Percentiles rank a stretch among this genome's conserved stretches.
Evolutionary conservation across 108 stramenopile genomes (phyloP).

Genomic region (Chaetoceros tenuissimus): DNA sequence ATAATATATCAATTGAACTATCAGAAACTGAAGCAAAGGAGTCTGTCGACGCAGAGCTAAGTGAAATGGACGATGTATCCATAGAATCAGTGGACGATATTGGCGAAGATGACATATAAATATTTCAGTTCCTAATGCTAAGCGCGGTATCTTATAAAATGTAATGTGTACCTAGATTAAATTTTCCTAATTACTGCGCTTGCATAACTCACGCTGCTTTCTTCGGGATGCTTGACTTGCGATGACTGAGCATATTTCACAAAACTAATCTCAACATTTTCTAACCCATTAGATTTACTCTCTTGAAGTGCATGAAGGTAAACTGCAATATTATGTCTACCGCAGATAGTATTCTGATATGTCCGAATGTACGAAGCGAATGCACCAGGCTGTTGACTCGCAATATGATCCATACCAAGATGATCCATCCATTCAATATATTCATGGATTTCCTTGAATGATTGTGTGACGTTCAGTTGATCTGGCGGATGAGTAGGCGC

Average conservation of each 20-base stretch:
- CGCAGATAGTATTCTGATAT: constrained; percentile 78
- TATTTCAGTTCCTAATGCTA: no score
- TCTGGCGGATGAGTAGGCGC: constrained; percentile 14
- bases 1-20: no score
- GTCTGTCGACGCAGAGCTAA: no score
- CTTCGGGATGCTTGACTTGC: constrained; percentile 35
- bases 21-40: no score
- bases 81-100: no score
- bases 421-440: constrained; percentile 63
- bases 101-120: no score
- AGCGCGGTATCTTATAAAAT: no score
- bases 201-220: constrained; percentile 82
- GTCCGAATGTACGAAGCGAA: constrained; percentile 75
- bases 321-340: constrained; percentile 69
- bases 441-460: constrained; percentile 25
- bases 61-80: no score
- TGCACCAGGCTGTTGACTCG: constrained; percentile 66
- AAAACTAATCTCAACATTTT: constrained; percentile 51
- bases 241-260: constrained; percentile 69
- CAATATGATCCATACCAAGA: constrained; percentile 67
- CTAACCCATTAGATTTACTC: constrained; percentile 10
- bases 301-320: constrained; percentile 29
- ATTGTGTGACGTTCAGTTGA: not conserved
- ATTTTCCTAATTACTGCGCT: constrained; percentile 37
- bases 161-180: not conserved